A percentile compares a stretch with the other conserved stretches of the same genome.
phyloP scores from a whole-genome alignment of 2,329 filamentous ascomycete genomes.

The Penicillium sp. region DNA sequence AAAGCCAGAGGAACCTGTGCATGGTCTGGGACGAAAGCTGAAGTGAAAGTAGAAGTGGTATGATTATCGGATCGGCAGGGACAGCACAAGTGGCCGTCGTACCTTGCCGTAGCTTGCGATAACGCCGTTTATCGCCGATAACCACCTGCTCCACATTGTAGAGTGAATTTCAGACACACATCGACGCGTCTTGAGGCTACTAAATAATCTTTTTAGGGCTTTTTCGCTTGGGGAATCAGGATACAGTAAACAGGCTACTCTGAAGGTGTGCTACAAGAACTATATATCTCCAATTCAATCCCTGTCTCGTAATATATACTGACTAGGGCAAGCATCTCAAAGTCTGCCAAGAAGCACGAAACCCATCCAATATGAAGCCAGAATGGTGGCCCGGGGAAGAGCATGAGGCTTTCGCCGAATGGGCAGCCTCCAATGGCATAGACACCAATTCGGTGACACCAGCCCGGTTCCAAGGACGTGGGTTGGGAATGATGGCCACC shows the following conservation, averaged over 20 bases:
- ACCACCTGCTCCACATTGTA: slow-evolving; percentile 6
- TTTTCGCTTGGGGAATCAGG: background rate
- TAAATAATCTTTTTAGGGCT: background rate
- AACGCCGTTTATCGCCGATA: slow-evolving; percentile 14
- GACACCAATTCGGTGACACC: slow-evolving; percentile 59
- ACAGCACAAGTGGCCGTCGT: slow-evolving; percentile 1
- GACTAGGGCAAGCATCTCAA: background rate
- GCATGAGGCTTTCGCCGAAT: slow-evolving; percentile 53
- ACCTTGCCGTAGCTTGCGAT: slow-evolving; percentile 7
- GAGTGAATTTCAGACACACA: slow-evolving; percentile 3
- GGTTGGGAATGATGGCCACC: slow-evolving; percentile 68
- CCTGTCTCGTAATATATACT: background rate
- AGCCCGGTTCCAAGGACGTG: slow-evolving; percentile 59
- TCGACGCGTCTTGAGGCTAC: background rate
- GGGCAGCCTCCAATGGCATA: slow-evolving; percentile 59
- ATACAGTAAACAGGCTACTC: too few relatives aligned
- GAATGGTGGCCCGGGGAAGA: slow-evolving; percentile 29
- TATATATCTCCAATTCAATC: background rate
- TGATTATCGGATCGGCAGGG: slow-evolving; percentile 12
- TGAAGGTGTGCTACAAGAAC: slow-evolving; percentile 1
- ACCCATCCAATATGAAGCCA: slow-evolving; percentile 19
- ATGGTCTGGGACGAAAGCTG: slow-evolving; percentile 5
- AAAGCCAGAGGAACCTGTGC: slow-evolving; percentile 3
- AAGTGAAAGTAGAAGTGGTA: slow-evolving; percentile 14
- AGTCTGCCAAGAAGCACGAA: background rate